Evolutionary conservation across 257 asterid species (phyloP), one percentile per base, ranked within the genome.

Genomic region (Scutellaria galericulata): DNA sequence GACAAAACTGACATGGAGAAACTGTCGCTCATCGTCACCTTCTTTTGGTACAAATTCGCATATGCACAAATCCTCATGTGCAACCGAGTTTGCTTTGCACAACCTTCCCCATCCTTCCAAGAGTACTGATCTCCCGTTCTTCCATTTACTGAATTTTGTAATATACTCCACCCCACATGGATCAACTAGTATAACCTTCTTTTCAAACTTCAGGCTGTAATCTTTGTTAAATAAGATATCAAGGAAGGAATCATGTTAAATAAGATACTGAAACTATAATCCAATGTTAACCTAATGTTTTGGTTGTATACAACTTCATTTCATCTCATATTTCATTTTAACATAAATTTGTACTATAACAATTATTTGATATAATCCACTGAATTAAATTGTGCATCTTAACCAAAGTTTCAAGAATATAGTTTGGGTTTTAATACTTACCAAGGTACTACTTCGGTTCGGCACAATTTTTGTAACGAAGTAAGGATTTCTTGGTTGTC

Each of bases 121-220:
- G 12, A 55, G 12, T n/a, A 66, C 7, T 0, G 47, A 13, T 51
- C 78, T 52, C 7, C 78, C 78, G 5, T 74, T 73, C 3, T 12
- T 45, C 78, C 78, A 74, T 18, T 2, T 46, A 10, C 14, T 37
- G 62, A 60, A 74, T 20, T 46, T 58, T 0, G 51, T 40, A 3
- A 0, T 4, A 41, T 45, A 71, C 58, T 46, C 41, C 12, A 68
- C 58, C 22, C 75, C 75, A 0, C 11, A 0, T 0, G 68, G 75
- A 48, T 71, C 75, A 1, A 71, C 75, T n/a, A 71, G 40, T 7
- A 3, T 5, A 13, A 71, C 35, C 40, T 14, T n/a, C 5, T 14
- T 31, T 12, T 31, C n/a, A 1, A 59, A 7, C 5, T 61, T 44
- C 10, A 71, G 48, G 5, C 35, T 5, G 75, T 27, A 2, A n/a